A percentile compares a stretch with the other conserved stretches of the same genome.
Conservation (phyloP, 73 alveolate species). For the Tetrahymena borealis region DNA sequence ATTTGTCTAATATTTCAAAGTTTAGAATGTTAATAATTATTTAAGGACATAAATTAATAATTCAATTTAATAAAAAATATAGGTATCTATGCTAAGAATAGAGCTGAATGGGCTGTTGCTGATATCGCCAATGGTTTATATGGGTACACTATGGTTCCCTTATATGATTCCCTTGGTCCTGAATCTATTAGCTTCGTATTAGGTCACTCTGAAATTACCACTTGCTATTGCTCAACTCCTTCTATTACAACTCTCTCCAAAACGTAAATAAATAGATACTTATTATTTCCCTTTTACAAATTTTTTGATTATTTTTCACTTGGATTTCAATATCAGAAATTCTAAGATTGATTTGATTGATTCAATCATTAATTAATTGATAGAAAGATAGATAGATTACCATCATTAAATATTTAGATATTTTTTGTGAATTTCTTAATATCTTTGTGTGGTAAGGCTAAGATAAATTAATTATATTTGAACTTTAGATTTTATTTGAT, state of each 20-base stretch:
- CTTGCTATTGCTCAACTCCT: constrained; percentile 49
- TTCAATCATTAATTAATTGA: too few species aligned
- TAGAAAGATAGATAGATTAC: too few species aligned
- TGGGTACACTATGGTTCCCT: constrained; percentile 69
- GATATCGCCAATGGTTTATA: constrained; percentile 67
- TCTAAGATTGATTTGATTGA: too few species aligned
- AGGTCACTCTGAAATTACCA: constrained; percentile 58
- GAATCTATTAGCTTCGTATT: constrained; percentile 54
- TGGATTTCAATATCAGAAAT: too few species aligned
- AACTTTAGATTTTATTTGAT: too few species aligned
- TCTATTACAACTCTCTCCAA: constrained; percentile 46
- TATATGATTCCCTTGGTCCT: constrained; percentile 45
- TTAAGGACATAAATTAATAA: not conserved
- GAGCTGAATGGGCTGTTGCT: constrained; percentile 78
- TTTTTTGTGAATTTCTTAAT: too few species aligned
- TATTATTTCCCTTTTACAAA: not conserved
- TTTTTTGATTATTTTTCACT: too few species aligned
- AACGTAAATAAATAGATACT: constrained; percentile 4
- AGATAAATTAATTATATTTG: too few species aligned
- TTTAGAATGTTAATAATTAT: not conserved
- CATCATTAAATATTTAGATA: too few species aligned
- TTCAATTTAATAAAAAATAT: constrained; percentile 15
- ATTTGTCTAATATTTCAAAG: too few species aligned
- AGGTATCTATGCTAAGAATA: constrained; percentile 77
- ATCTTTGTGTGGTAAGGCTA: too few species aligned